These are phyloP conservation scores for Colletotrichum sublineola DNA, from an alignment of 2,329 filamentous ascomycete species.

Conservation along the genomic window DNA sequence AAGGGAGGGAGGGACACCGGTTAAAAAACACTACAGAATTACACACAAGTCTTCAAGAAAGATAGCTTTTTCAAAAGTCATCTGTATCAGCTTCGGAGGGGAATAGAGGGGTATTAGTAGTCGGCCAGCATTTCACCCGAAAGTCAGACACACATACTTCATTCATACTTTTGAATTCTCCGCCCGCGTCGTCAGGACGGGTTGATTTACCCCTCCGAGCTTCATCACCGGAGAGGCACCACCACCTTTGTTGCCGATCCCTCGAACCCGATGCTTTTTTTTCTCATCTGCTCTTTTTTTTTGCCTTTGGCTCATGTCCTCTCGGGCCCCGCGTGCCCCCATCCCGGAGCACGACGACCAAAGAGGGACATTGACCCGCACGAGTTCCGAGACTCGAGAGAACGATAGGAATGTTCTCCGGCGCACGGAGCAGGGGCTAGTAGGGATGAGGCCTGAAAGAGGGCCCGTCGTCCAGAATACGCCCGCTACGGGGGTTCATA, in stretches of 20 bases:
- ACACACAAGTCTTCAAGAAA: neutral
- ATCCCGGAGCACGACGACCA: conserved; percentile 27
- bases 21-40: neutral
- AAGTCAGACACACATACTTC: neutral
- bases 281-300: neutral
- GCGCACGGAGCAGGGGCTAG: conserved; percentile 38
- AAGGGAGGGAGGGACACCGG: no score
- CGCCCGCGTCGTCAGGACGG: neutral
- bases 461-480: neutral
- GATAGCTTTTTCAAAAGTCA: neutral
- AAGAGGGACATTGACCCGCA: conserved; percentile 37
- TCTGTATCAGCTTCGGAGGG: neutral
- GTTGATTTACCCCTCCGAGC: conserved; percentile 9
- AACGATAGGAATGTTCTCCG: conserved; percentile 42
- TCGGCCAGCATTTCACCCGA: neutral
- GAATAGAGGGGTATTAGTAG: conserved; percentile 17
- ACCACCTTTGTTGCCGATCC: neutral
- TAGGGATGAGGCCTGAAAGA: conserved; percentile 37
- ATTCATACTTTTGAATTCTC: neutral
- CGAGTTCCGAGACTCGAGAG: conserved; percentile 33
- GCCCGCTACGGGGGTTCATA: neutral
- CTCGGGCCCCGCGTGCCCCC: conserved; percentile 35
- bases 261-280: neutral
- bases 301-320: conserved; percentile 32
- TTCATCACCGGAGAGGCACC: conserved; percentile 4